Conservation (phyloP, 2,329 filamentous ascomycete genomes). For the Mollisia scopiformis region DNA sequence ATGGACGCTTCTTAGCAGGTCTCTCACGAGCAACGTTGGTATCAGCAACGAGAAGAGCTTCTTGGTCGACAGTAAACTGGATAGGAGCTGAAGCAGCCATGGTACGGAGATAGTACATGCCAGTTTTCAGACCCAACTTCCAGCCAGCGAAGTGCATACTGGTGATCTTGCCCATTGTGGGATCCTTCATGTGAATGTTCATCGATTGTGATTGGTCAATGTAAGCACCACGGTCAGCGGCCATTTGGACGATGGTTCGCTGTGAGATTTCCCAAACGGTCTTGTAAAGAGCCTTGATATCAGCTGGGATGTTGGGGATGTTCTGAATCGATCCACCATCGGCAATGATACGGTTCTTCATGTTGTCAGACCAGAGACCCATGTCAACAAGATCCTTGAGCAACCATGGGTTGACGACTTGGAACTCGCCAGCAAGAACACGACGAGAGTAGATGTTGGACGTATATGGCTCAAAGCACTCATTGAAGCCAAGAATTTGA, state of each 20-base stretch:
- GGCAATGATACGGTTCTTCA: constrained; percentile 99
- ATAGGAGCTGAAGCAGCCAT: constrained; percentile 97
- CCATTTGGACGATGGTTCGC: constrained; percentile 94
- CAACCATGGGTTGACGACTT: constrained; percentile 98
- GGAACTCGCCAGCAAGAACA: constrained; percentile 97
- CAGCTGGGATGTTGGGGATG: constrained; percentile 93
- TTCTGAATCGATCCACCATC: constrained; percentile 96
- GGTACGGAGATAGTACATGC: constrained; percentile 99
- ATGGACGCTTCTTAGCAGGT: constrained; percentile 70
- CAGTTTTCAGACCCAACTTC: constrained; percentile 99
- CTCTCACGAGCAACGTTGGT: constrained; percentile 71
- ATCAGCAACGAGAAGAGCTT: constrained; percentile 86
- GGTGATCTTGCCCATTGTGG: constrained; percentile 99
- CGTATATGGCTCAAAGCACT: constrained; percentile 99
- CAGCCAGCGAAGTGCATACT: constrained; percentile 99
- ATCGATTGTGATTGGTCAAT: constrained; percentile 99
- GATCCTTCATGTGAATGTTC: constrained; percentile 99
- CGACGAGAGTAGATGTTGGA: constrained; percentile 99
- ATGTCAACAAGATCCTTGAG: constrained; percentile 98
- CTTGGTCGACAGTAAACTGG: constrained; percentile 98
- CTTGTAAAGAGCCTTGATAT: constrained; percentile 98
- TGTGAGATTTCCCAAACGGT: constrained; percentile 99
- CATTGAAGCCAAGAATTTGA: constrained; percentile 98
- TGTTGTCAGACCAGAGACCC: constrained; percentile 97
- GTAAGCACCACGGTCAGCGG: constrained; percentile 95